A percentile compares a stretch with the other conserved stretches of the same genome.
Evolutionary conservation across 169 alveolate genomes (phyloP).

Genomic region (Plasmodium knowlesi): DNA sequence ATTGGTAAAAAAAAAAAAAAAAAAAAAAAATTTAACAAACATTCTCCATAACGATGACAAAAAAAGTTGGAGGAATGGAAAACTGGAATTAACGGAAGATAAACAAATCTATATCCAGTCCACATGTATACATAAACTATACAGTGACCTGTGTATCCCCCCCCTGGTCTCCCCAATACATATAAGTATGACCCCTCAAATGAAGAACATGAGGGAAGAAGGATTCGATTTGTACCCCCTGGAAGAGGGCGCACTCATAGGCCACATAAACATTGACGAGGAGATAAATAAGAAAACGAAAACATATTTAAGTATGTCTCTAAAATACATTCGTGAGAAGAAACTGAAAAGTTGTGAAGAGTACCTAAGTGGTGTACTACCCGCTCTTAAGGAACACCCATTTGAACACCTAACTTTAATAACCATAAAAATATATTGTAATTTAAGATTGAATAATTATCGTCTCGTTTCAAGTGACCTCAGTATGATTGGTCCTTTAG

Average conservation of each 20-base stretch:
- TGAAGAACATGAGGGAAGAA: conserved; percentile 14
- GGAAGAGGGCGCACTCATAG: conserved; percentile 4
- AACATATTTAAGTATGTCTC: conserved; percentile 2
- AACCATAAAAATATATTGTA: conserved; percentile 68
- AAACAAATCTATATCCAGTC: not conserved
- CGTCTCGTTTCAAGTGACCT: conserved; percentile 46
- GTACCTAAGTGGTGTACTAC: conserved; percentile 11
- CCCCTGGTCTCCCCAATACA: too few species aligned
- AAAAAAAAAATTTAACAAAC: not conserved
- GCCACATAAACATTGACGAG: conserved; percentile 36
- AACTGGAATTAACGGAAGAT: not conserved
- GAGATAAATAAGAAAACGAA: conserved; percentile 15
- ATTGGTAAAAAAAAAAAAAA: too few species aligned
- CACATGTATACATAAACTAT: not conserved
- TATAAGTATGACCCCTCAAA: not conserved
- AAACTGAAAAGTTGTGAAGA: conserved; percentile 41
- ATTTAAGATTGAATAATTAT: conserved; percentile 48
- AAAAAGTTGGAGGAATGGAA: not conserved
- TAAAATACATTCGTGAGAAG: conserved; percentile 36
- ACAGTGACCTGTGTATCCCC: not conserved
- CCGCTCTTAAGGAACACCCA: conserved; percentile 34
- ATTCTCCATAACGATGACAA: not conserved
- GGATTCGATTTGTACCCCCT: conserved; percentile 16
- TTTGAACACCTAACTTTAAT: conserved; percentile 51
- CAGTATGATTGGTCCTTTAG: conserved; percentile 26